A percentile compares a stretch with the other conserved stretches of the same genome.
Evolutionary conservation across 2,329 filamentous ascomycete species (phyloP).

Genomic region (Monosporascus cannonballus): DNA sequence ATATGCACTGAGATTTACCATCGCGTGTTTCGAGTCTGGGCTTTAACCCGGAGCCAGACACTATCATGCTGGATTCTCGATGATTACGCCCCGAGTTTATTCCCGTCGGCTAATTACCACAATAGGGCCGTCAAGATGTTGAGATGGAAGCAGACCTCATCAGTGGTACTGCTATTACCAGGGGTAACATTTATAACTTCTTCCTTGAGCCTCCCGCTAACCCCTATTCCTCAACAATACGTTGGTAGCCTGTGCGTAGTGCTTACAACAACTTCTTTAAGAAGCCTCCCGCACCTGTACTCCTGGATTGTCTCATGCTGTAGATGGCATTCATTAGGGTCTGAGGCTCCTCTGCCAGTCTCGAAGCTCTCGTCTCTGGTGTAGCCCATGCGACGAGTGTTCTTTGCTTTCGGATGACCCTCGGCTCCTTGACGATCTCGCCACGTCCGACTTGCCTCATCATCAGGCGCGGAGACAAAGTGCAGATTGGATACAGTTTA

Average conservation of each 20-base stretch:
- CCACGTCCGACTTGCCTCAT: constrained; percentile 1
- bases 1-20: no score
- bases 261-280: neutral
- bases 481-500: neutral
- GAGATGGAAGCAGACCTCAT: no score
- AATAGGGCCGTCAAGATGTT: no score
- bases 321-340: neutral
- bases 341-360: neutral
- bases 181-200: no score
- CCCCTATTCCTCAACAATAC: neutral
- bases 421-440: neutral
- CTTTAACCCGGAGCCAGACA: no score
- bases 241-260: neutral
- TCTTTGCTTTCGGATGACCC: neutral
- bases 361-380: neutral
- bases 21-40: no score
- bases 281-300: neutral
- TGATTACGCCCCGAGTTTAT: no score
- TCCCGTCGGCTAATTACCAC: no score
- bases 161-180: no score
- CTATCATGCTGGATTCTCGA: no score
- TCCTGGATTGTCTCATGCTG: neutral
- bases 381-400: neutral
- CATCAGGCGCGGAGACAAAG: constrained; percentile 1
- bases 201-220: no score